Base-by-base conservation (phyloP, 495 filamentous ascomycete species). In the Penicillium dipodomyicola region DNA sequence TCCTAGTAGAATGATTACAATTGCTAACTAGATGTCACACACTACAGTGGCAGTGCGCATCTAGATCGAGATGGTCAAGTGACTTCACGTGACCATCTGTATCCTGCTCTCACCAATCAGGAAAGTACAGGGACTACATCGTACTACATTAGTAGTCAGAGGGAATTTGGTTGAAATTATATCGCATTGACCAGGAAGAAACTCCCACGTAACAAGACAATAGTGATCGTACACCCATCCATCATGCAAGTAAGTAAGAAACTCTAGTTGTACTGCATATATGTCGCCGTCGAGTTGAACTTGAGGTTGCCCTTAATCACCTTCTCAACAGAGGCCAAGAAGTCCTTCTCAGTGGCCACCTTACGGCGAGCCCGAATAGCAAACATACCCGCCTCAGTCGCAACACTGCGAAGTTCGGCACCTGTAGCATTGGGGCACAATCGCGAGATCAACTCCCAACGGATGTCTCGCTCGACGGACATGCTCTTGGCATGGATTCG, bases 341-440 rank as follows among this genome's bases (percentile, higher is more conserved):
- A 98, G 79, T 98, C 94, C 84, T 98, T 98, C 85, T 98, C 94
- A 20, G 92, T 93, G 5, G 94, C 93, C 11, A 98, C 92, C 90
- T 98, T 98, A 70, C 94, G 86, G 71, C 94, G 80, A 37, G 95
- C 94, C 49, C 94, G 85, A 65, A 98, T 97, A 43, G 94, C 95
- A 71, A 96, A 98, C 95, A 98, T 97, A 60, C 94, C 94, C 10
- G 94, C 94, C 79, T 98, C 94, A n/a, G 94, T 98, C 61, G 94
- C 96, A 56, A 98, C 94, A 78, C 91, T 94, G 62, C 87, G 77
- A 65, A 98, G 76, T 77, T 98, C 94, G 37, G 94, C 94, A 69
- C 94, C 94, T 10, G 94, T 98, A 56, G 90, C 87, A 77, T 98
- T 97, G 57, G 94, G 94, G 80, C 94, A 98, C 63, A 98, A 80